Conservation (phyloP, 23 red algal species). For the Gracilaria caudata region DNA sequence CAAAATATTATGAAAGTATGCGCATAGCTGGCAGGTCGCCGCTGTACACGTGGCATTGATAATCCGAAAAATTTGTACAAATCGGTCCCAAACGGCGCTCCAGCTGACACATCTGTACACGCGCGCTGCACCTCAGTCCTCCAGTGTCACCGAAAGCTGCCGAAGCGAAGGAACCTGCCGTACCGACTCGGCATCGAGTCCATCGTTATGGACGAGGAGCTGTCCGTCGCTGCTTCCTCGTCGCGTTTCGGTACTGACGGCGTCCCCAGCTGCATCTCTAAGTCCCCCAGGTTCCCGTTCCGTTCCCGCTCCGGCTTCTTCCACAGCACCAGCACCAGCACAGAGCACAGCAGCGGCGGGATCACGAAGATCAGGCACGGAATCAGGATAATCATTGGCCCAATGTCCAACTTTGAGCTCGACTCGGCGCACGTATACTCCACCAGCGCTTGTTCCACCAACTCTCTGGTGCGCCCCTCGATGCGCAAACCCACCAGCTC, state of each 20-base stretch:
- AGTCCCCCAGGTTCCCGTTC: background rate
- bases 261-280: background rate
- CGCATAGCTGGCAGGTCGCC: too few relatives aligned
- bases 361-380: slow-evolving; percentile 43
- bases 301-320: background rate
- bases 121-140: background rate
- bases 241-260: background rate
- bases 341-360: slow-evolving; percentile 32
- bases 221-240: background rate
- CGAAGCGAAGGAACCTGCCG: background rate
- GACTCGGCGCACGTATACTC: slow-evolving; percentile 14
- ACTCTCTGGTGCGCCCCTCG: background rate
- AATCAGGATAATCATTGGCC: slow-evolving; percentile 52
- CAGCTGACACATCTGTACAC: background rate
- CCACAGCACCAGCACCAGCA: slow-evolving; percentile 48
- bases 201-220: background rate
- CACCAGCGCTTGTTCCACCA: slow-evolving; percentile 8
- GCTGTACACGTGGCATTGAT: background rate
- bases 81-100: background rate
- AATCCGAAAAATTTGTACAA: background rate
- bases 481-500: slow-evolving; percentile 37
- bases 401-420: slow-evolving; percentile 16
- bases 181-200: background rate
- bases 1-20: too few relatives aligned
- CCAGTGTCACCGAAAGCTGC: background rate